These are phyloP conservation scores for Pestalotiopsis sp. DNA, from an alignment of 2,329 filamentous ascomycete species.

Conservation along the genomic window DNA sequence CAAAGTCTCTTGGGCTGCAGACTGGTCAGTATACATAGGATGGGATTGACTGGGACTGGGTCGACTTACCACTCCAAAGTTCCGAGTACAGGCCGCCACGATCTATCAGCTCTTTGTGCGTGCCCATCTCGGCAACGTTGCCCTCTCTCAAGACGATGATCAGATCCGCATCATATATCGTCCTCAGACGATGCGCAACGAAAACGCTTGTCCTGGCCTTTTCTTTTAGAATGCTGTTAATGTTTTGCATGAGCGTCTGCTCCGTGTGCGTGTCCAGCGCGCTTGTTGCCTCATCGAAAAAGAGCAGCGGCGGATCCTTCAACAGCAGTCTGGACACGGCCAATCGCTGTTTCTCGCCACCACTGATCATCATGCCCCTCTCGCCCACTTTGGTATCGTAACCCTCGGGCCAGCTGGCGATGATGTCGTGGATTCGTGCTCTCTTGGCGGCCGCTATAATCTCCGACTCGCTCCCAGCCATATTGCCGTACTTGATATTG, in stretches of 20 bases:
- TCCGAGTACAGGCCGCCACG: conserved; percentile 80
- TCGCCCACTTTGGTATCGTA: conserved; percentile 92
- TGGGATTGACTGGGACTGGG: not conserved
- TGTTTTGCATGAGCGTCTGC: conserved; percentile 85
- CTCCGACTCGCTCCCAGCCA: conserved; percentile 72
- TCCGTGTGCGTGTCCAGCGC: conserved; percentile 93
- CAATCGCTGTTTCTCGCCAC: conserved; percentile 89
- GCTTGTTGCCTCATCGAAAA: conserved; percentile 94
- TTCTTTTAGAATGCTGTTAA: conserved; percentile 88
- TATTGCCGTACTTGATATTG: conserved; percentile 90
- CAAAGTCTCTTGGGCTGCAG: conserved; percentile 63
- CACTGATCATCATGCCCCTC: conserved; percentile 94
- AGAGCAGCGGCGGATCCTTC: conserved; percentile 86
- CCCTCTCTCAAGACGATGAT: conserved; percentile 91
- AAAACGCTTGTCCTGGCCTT: conserved; percentile 91
- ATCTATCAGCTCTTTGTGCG: conserved; percentile 82
- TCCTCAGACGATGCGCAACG: conserved; percentile 87
- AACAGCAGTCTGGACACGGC: conserved; percentile 82
- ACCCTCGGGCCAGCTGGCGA: conserved; percentile 79
- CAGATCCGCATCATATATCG: conserved; percentile 89
- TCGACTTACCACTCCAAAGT: conserved; percentile 79
- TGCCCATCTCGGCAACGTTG: conserved; percentile 84
- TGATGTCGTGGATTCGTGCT: conserved; percentile 83
- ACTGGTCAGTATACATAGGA: not conserved
- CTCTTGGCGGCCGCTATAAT: conserved; percentile 78